Evolutionary conservation across 768 basidiomycete genomes (phyloP).

Genomic region (Lactifluus pinguis): DNA sequence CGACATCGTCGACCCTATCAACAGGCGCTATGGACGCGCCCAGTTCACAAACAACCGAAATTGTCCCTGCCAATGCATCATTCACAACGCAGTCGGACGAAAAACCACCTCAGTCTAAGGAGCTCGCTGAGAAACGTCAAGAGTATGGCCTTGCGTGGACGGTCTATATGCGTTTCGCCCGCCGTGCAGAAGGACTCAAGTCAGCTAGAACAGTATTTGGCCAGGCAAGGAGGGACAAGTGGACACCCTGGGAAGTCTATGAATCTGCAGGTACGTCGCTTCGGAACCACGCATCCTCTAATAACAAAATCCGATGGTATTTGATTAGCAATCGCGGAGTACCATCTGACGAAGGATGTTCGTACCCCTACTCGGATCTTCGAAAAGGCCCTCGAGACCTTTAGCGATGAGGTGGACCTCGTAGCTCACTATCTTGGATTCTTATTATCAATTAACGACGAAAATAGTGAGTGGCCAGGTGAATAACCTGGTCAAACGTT

Average conservation of each 20-base stretch:
- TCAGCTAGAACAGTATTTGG: slow-evolving; percentile 69
- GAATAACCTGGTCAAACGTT: slow-evolving; percentile 5
- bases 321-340: slow-evolving; percentile 82
- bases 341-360: slow-evolving; percentile 74
- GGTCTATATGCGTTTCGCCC: slow-evolving; percentile 89
- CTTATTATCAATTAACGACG: slow-evolving; percentile 90
- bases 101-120: slow-evolving; percentile 44
- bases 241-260: slow-evolving; percentile 85
- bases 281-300: neutral
- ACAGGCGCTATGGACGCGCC: slow-evolving; percentile 3
- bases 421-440: slow-evolving; percentile 87
- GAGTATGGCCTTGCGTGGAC: slow-evolving; percentile 77
- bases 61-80: slow-evolving; percentile 9
- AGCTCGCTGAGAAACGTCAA: slow-evolving; percentile 47
- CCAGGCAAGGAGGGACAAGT: slow-evolving; percentile 68
- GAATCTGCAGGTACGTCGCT: slow-evolving; percentile 72
- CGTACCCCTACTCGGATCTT: slow-evolving; percentile 85
- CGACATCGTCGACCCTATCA: slow-evolving; percentile 30
- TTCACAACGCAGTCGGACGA: slow-evolving; percentile 44
- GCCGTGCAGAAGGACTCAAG: slow-evolving; percentile 82
- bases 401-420: slow-evolving; percentile 74
- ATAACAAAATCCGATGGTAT: slow-evolving; percentile 3
- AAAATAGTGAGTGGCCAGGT: slow-evolving; percentile 56
- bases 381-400: slow-evolving; percentile 83
- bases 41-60: slow-evolving; percentile 5